Evolutionary conservation across 257 asterid genomes (phyloP), one percentile per base, ranked within the genome.

Genomic region (Przewalskia tangutica): DNA sequence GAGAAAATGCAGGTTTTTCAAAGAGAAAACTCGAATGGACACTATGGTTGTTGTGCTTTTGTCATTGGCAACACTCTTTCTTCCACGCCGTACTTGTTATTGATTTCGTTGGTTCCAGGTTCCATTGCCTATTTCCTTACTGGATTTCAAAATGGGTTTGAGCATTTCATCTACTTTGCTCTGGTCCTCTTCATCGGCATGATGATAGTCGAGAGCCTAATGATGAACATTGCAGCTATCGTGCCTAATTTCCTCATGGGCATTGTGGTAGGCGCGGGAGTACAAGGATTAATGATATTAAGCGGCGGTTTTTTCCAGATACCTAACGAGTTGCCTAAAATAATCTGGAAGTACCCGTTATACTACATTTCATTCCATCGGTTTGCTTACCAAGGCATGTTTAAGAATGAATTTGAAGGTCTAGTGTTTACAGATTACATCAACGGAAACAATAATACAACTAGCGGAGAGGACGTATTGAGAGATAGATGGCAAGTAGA

Each of bases 171-270:
- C 20, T 86, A 82, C 20, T 86, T 86, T 40, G 54, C 64, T 2
- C 48, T 62, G 7, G 38, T 54, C 17, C 64, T 86, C 2, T 84
- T 86, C 20, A 59, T 36, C 2, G 68, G 84, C 62, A 84, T 86
- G 87, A 54, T 86, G 76, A n/a, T 86, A 44, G 89, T 86, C 2
- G 87, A 86, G 64, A 70, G 89, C 85, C 84, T 81, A 27, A 86
- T 86, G 89, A 84, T 80, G 84, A 56, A 84, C 0, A 80, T 83
- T 2, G 90, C 88, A 58, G 82, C 82, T 38, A 7, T 87, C 1
- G 87, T 87, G 16, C 87, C 90, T 2, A 83, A 85, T 83, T 87
- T 83, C 82, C 88, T 87, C 4, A 70, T 82, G 80, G 90, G 88
- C 48, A 78, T 87, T 77, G 86, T 88, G 14, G 42, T 56, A 14